A percentile compares a stretch with the other conserved stretches of the same genome.
These are phyloP conservation scores for Chlorella sp. DNA, from an alignment of 139 green algal genomes.

Conservation along the genomic window DNA sequence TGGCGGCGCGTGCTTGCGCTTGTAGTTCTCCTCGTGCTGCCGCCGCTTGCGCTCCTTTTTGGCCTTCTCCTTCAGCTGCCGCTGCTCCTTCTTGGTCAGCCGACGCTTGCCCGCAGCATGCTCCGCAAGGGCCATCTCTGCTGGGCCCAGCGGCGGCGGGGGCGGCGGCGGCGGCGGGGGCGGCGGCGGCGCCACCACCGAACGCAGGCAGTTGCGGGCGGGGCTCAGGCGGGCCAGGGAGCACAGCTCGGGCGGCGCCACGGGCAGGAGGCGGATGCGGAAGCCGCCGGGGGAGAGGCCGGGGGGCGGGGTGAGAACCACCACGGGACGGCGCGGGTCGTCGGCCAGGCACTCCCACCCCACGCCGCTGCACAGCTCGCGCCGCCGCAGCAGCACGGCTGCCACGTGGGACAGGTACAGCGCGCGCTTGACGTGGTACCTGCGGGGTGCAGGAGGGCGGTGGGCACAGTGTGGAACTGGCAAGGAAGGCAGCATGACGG, in stretches of 20 bases:
- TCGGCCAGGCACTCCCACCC: conserved; percentile 43
- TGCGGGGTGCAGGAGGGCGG: conserved; percentile 5
- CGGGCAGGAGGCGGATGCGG: conserved; percentile 56
- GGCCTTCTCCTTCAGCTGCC: not conserved
- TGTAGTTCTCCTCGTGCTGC: not conserved
- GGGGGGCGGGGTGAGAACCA: conserved; percentile 50
- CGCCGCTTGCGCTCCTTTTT: not conserved
- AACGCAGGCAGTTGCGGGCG: conserved; percentile 59
- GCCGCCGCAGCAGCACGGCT: conserved; percentile 40
- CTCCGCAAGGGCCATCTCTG: conserved; percentile 2
- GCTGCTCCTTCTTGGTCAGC: not conserved
- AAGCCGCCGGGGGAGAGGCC: conserved; percentile 12
- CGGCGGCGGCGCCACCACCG: not conserved
- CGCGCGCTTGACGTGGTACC: conserved; percentile 75
- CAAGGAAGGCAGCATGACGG: too few species aligned
- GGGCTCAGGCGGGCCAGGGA: conserved; percentile 63
- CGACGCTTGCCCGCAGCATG: not conserved
- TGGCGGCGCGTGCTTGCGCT: not conserved
- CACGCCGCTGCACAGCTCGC: conserved; percentile 37
- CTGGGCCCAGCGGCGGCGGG: not conserved
- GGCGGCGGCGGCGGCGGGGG: not conserved
- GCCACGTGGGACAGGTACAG: conserved; percentile 70
- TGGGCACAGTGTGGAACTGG: not conserved
- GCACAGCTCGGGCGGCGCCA: conserved; percentile 45
- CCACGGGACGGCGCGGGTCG: conserved; percentile 62